Conservation (phyloP, 306 rosid genomes). For the Sicyos edulis region DNA sequence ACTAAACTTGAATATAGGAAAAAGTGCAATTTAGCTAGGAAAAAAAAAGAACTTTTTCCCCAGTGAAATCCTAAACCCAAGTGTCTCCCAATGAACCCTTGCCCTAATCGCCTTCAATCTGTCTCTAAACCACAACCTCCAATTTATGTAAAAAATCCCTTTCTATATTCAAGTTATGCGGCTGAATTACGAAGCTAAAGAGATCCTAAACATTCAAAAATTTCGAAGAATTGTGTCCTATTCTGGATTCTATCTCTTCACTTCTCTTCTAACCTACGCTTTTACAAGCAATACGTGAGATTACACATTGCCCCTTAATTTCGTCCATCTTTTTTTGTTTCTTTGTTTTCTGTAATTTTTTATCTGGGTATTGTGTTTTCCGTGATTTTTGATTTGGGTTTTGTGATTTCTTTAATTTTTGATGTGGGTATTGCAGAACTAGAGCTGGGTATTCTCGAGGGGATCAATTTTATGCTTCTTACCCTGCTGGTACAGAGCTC, state of each 20-base stretch:
- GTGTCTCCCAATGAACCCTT: no score
- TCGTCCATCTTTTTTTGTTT: conserved; percentile 15
- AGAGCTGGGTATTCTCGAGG: conserved; percentile 94
- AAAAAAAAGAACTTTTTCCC: no score
- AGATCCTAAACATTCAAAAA: conserved; percentile 73
- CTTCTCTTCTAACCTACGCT: conserved; percentile 51
- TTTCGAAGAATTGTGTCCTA: conserved; percentile 68
- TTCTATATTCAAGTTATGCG: background rate
- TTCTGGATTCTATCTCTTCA: conserved; percentile 73
- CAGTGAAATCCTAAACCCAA: no score
- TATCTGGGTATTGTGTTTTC: conserved; percentile 22
- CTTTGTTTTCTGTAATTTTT: conserved; percentile 9
- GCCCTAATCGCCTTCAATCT: no score
- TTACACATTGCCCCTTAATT: background rate
- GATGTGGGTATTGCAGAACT: conserved; percentile 47
- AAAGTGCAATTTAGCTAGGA: no score
- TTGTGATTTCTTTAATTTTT: conserved; percentile 15
- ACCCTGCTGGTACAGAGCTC: conserved; percentile 93
- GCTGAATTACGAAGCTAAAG: conserved; percentile 40
- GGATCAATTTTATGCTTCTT: conserved; percentile 89
- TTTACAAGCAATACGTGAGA: conserved; percentile 77
- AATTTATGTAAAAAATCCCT: background rate
- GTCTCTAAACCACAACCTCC: no score
- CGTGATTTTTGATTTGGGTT: background rate
- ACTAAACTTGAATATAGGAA: no score